Conservation (phyloP, 75 land plant species). For the Picea sitchensis region DNA sequence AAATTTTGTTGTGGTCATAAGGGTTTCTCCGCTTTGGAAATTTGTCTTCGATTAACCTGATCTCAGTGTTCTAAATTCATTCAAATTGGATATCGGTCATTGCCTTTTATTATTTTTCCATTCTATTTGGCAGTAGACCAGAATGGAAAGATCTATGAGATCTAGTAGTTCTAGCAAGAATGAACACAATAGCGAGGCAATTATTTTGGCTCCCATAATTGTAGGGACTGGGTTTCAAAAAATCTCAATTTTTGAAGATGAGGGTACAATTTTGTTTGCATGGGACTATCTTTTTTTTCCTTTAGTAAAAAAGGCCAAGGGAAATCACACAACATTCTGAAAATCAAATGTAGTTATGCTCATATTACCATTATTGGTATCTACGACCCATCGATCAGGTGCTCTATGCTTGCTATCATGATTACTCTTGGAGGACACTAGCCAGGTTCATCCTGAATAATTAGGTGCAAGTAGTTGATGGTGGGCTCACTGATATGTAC, state of each 20-base stretch:
- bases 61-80: too few species aligned
- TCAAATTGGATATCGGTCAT: too few species aligned
- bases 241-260: constrained; percentile 7
- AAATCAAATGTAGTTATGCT: constrained; percentile 63
- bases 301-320: constrained; percentile 73
- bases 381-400: constrained; percentile 31
- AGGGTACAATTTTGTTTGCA: constrained; percentile 48
- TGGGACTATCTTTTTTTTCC: constrained; percentile 92
- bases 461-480: too few species aligned
- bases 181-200: background rate
- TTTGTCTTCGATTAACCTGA: too few species aligned
- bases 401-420: too few species aligned
- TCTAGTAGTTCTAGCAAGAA: constrained; percentile 55
- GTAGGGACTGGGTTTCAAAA: constrained; percentile 50
- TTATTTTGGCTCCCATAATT: constrained; percentile 53
- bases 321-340: constrained; percentile 75
- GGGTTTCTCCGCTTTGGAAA: too few species aligned
- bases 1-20: too few species aligned
- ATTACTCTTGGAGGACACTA: background rate
- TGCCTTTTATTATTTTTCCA: too few species aligned
- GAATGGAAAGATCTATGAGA: constrained; percentile 9
- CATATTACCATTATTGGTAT: constrained; percentile 70
- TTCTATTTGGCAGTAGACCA: too few species aligned
- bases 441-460: too few species aligned
- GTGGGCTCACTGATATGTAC: too few species aligned